Conservation (phyloP, 805 yeast genomes). For the Lipomyces spencermartinsiae region DNA sequence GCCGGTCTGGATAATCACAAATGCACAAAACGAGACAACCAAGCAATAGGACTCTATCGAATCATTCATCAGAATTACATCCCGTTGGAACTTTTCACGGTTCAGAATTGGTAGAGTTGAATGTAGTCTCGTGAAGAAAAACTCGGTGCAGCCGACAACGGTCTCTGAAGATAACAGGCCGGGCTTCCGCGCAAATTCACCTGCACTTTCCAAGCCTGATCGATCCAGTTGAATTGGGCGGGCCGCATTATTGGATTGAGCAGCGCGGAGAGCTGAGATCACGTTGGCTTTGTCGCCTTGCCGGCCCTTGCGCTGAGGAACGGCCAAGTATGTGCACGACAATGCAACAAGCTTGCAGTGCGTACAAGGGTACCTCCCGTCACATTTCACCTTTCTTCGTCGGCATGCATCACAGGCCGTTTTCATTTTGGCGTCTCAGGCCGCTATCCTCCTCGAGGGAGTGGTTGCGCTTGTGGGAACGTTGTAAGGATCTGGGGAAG, state of each 20-base stretch:
- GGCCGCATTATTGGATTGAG: conserved; percentile 5
- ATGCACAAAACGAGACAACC: conserved; percentile 11
- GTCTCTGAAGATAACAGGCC: not conserved
- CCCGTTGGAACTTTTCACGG: conserved; percentile 1
- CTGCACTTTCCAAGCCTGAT: not conserved
- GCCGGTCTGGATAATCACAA: conserved; percentile 12
- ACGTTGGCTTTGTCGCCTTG: conserved; percentile 3
- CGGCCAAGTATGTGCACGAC: not conserved
- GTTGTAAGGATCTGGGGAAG: too few relatives aligned
- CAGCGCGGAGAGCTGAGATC: conserved; percentile 7
- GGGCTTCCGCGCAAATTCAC: not conserved
- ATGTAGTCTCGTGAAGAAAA: not conserved
- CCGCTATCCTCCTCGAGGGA: not conserved
- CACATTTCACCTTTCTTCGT: conserved; percentile 5
- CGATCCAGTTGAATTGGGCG: not conserved
- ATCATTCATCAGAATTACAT: conserved; percentile 2
- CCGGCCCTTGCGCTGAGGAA: conserved; percentile 6
- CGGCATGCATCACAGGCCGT: conserved; percentile 4
- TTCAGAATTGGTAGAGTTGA: conserved; percentile 10
- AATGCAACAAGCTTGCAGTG: conserved; percentile 3
- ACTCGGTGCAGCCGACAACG: not conserved
- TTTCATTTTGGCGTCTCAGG: not conserved
- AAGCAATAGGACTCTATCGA: not conserved
- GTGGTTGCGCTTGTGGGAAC: too few relatives aligned
- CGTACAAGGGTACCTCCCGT: conserved; percentile 5